Conservation (phyloP, 164 flowering plant species). For the Taxillus chinensis region DNA sequence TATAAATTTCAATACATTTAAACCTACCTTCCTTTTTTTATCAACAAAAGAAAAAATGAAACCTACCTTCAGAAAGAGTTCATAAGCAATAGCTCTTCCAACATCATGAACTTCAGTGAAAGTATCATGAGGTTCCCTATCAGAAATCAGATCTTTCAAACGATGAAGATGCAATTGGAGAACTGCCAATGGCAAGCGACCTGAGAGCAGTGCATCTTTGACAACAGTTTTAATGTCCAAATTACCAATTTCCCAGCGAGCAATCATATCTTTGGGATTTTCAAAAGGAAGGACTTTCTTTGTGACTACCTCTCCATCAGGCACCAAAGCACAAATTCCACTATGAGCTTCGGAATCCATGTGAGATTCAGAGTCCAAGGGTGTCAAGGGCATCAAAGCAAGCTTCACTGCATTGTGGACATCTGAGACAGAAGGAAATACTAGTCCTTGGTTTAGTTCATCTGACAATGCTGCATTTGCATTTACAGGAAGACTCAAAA, state of each 20-base stretch:
- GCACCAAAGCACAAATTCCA: slow-evolving; percentile 26
- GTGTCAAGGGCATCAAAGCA: slow-evolving; percentile 40
- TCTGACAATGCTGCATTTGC: slow-evolving; percentile 21
- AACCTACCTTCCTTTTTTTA: too few species aligned
- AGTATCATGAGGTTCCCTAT: slow-evolving; percentile 58
- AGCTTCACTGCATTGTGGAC: slow-evolving; percentile 25
- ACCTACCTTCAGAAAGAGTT: slow-evolving; percentile 78
- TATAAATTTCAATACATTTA: too few species aligned
- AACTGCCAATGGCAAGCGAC: slow-evolving; percentile 95
- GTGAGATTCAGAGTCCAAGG: slow-evolving; percentile 12
- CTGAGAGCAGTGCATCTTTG: slow-evolving; percentile 77
- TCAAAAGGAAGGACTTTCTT: slow-evolving; percentile 43
- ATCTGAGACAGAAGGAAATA: slow-evolving; percentile 19
- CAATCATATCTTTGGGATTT: slow-evolving; percentile 86
- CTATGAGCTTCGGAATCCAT: slow-evolving; percentile 19
- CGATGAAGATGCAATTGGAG: slow-evolving; percentile 87
- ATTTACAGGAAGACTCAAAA: slow-evolving; percentile 23
- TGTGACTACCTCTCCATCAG: slow-evolving; percentile 20
- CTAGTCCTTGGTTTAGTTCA: slow-evolving; percentile 16
- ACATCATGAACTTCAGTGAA: slow-evolving; percentile 79
- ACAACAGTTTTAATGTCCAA: slow-evolving; percentile 77
- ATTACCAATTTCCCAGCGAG: slow-evolving; percentile 76
- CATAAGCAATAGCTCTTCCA: slow-evolving; percentile 96
- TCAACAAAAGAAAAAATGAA: background rate
- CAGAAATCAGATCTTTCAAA: slow-evolving; percentile 30